Percentiles rank a stretch among this genome's conserved stretches.
These are phyloP conservation scores for Podaxis sp. DNA, from an alignment of 768 basidiomycete species.

Conservation along the genomic window DNA sequence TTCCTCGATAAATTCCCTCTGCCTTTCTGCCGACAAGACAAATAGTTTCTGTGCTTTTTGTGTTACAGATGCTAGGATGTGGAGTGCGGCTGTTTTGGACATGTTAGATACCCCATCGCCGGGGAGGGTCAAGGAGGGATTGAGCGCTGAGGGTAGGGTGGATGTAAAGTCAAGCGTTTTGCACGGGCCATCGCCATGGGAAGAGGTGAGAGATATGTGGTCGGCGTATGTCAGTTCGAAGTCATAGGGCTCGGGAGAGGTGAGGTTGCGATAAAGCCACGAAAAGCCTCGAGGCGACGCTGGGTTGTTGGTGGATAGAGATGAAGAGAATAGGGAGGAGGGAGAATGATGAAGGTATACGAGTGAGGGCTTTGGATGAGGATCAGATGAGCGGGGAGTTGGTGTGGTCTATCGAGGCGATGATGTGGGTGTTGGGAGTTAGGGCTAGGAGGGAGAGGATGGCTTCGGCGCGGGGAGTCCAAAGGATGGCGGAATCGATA, in stretches of 20 bases:
- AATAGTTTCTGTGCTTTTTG: conserved; percentile 87
- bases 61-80: conserved; percentile 85
- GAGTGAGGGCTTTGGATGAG: too few species aligned
- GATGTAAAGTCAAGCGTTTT: too few species aligned
- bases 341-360: too few species aligned
- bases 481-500: too few species aligned
- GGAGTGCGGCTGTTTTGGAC: conserved; percentile 72
- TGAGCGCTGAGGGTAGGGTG: conserved; percentile 22
- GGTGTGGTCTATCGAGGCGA: too few species aligned
- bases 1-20: conserved; percentile 62
- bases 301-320: conserved; percentile 11
- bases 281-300: conserved; percentile 50
- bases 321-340: too few species aligned
- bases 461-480: too few species aligned
- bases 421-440: too few species aligned
- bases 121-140: conserved; percentile 18
- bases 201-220: conserved; percentile 60
- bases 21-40: conserved; percentile 61
- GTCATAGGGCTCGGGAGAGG: conserved; percentile 82
- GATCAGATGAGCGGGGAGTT: too few species aligned
- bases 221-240: conserved; percentile 71
- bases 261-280: conserved; percentile 90
- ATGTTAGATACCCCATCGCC: conserved; percentile 35
- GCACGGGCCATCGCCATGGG: conserved; percentile 13
- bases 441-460: too few species aligned